Percentiles rank a stretch among this genome's conserved stretches.
These are phyloP conservation scores for Boletus rubroflammeus DNA, from an alignment of 768 basidiomycete species.

Conservation along the genomic window DNA sequence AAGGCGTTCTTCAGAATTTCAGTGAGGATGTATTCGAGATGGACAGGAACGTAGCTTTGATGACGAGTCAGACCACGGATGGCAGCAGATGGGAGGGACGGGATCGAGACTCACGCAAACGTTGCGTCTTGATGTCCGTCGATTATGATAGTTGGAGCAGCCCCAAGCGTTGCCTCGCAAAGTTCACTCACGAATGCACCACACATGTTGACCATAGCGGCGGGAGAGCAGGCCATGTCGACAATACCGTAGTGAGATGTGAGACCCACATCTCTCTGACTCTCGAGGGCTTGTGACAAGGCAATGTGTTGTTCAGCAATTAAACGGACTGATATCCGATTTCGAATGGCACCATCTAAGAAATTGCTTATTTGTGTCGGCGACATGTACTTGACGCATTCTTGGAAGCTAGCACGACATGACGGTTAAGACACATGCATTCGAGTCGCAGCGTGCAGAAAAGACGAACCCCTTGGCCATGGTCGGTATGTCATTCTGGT, in stretches of 20 bases:
- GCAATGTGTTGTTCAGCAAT: constrained; percentile 92
- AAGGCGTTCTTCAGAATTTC: constrained; percentile 91
- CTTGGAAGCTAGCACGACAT: constrained; percentile 62
- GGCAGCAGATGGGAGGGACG: neutral
- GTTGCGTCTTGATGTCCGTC: constrained; percentile 69
- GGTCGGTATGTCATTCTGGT: constrained; percentile 85
- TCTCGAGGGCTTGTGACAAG: constrained; percentile 63
- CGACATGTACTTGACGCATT: constrained; percentile 80
- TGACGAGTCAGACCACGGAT: constrained; percentile 10
- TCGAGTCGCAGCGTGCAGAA: constrained; percentile 1
- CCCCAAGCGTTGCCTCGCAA: constrained; percentile 80
- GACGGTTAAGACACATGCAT: neutral
- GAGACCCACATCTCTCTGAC: constrained; percentile 28
- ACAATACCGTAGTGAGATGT: constrained; percentile 66
- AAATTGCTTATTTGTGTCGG: constrained; percentile 76
- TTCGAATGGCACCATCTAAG: constrained; percentile 79
- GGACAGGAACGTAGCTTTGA: constrained; percentile 78
- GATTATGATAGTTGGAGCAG: constrained; percentile 60
- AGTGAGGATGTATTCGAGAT: constrained; percentile 87
- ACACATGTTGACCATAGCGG: constrained; percentile 72
- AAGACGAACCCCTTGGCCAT: constrained; percentile 77
- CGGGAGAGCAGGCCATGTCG: constrained; percentile 67
- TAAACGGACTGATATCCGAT: constrained; percentile 81
- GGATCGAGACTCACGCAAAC: constrained; percentile 63
- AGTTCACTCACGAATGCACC: constrained; percentile 80